Evolutionary conservation across 108 stramenopile species (phyloP).

Genomic region (Thalassiosira profunda): DNA sequence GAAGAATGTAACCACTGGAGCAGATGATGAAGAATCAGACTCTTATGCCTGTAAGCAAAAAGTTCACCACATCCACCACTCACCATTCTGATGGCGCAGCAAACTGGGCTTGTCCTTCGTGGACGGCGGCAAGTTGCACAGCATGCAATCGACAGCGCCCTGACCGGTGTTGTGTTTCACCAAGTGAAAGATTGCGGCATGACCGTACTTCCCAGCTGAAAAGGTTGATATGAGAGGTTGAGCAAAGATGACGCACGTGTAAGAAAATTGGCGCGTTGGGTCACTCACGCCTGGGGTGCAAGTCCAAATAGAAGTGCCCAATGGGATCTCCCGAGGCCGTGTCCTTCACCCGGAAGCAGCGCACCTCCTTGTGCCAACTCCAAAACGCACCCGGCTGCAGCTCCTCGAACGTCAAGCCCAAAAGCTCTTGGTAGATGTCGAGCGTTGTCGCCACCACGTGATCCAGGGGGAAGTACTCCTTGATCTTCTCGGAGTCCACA

Average conservation of each 20-base stretch:
- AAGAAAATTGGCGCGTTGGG: too few species aligned
- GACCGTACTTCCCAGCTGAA: slow-evolving; percentile 47
- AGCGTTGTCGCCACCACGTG: slow-evolving; percentile 52
- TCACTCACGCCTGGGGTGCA: slow-evolving; percentile 37
- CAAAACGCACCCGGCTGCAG: slow-evolving; percentile 38
- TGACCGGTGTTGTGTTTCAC: slow-evolving; percentile 33
- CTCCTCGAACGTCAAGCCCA: slow-evolving; percentile 50
- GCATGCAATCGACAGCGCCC: slow-evolving; percentile 55
- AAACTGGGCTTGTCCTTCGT: slow-evolving; percentile 35
- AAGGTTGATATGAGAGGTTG: too few species aligned
- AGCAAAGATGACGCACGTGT: too few species aligned
- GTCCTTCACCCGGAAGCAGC: slow-evolving; percentile 47
- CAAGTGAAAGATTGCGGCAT: slow-evolving; percentile 53
- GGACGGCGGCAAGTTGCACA: slow-evolving; percentile 51
- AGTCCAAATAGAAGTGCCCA: slow-evolving; percentile 47
- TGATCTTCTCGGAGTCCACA: slow-evolving; percentile 44
- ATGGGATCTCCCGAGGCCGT: slow-evolving; percentile 18
- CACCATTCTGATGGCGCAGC: slow-evolving; percentile 38
- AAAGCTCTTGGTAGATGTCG: slow-evolving; percentile 53
- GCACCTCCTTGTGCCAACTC: slow-evolving; percentile 52
- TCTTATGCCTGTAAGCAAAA: too few species aligned
- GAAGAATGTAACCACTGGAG: slow-evolving; percentile 53
- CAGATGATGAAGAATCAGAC: too few species aligned
- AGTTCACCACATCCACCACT: too few species aligned
- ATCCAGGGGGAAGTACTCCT: slow-evolving; percentile 50